Evolutionary conservation across 352 stramenopile genomes (phyloP).

Genomic region (Pythium graminicola): DNA sequence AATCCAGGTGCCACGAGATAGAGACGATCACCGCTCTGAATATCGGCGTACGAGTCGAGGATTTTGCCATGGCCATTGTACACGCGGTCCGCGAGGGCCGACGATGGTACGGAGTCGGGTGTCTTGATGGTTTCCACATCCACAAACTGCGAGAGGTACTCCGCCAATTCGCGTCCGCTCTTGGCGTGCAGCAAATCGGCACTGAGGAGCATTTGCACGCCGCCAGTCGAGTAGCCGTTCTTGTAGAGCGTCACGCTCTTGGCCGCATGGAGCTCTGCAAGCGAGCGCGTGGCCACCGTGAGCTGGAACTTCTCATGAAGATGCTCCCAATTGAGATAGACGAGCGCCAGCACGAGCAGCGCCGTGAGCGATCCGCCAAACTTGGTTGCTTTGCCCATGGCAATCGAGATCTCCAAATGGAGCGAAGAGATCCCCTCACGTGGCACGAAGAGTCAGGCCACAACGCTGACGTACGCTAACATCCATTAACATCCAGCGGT

Average conservation of each 20-base stretch:
- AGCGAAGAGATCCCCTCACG: no score
- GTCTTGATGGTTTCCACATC: slow-evolving; percentile 47
- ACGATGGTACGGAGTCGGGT: slow-evolving; percentile 18
- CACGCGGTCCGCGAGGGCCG: slow-evolving; percentile 56
- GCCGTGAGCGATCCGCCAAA: slow-evolving; percentile 34
- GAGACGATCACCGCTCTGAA: slow-evolving; percentile 45
- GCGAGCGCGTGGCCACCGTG: slow-evolving; percentile 47
- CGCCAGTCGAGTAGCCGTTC: slow-evolving; percentile 72
- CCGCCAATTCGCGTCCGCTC: slow-evolving; percentile 45
- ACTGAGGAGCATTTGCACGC: slow-evolving; percentile 65
- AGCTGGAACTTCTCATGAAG: slow-evolving; percentile 61
- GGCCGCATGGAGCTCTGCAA: slow-evolving; percentile 29
- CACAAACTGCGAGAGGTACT: slow-evolving; percentile 80
- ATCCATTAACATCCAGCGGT: slow-evolving; percentile 4
- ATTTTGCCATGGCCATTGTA: slow-evolving; percentile 60
- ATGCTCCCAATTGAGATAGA: slow-evolving; percentile 48
- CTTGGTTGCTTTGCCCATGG: slow-evolving; percentile 48
- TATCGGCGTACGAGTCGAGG: slow-evolving; percentile 46
- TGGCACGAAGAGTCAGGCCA: background rate
- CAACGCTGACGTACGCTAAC: slow-evolving; percentile 1
- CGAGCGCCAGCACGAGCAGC: slow-evolving; percentile 33
- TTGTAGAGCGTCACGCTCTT: slow-evolving; percentile 76
- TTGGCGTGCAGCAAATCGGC: slow-evolving; percentile 49
- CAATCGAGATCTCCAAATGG: background rate
- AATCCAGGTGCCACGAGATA: slow-evolving; percentile 69